phyloP scores from a whole-genome alignment of 352 stramenopile species.

The Phytopythium aichiense region DNA sequence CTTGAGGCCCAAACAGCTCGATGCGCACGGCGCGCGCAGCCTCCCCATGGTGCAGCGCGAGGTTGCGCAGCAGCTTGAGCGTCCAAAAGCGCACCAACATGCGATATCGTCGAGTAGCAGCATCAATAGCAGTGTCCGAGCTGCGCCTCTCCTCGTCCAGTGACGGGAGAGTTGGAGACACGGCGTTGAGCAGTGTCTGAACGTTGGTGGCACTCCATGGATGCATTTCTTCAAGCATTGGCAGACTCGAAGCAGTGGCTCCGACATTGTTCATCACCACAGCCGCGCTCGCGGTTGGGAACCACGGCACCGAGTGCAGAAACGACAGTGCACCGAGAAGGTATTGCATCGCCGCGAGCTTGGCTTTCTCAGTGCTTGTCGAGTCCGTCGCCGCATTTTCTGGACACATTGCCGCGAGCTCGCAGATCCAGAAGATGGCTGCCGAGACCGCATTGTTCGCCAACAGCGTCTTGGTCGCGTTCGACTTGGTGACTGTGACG shows the following conservation, averaged over 20 bases:
- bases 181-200: conserved; percentile 6
- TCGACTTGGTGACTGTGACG: conserved; percentile 31
- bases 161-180: conserved; percentile 1
- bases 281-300: not conserved
- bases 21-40: conserved; percentile 5
- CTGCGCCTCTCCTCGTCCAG: not conserved
- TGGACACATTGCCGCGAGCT: conserved; percentile 6
- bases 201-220: conserved; percentile 15
- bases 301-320: conserved; percentile 11
- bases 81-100: conserved; percentile 22
- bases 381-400: not conserved
- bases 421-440: conserved; percentile 7
- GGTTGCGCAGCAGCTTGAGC: conserved; percentile 31
- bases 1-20: not conserved
- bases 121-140: not conserved
- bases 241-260: too few relatives aligned
- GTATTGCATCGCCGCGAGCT: conserved; percentile 13
- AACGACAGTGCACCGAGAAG: conserved; percentile 27
- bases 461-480: conserved; percentile 20
- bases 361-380: conserved; percentile 6
- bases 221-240: not conserved
- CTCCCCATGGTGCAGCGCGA: conserved; percentile 12
- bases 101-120: not conserved
- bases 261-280: not conserved
- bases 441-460: conserved; percentile 8